Percentiles rank a stretch among this genome's conserved stretches.
These are phyloP conservation scores for Lodderomyces parapsilosis DNA, from an alignment of 1,139 yeast genomes.

Conservation along the genomic window DNA sequence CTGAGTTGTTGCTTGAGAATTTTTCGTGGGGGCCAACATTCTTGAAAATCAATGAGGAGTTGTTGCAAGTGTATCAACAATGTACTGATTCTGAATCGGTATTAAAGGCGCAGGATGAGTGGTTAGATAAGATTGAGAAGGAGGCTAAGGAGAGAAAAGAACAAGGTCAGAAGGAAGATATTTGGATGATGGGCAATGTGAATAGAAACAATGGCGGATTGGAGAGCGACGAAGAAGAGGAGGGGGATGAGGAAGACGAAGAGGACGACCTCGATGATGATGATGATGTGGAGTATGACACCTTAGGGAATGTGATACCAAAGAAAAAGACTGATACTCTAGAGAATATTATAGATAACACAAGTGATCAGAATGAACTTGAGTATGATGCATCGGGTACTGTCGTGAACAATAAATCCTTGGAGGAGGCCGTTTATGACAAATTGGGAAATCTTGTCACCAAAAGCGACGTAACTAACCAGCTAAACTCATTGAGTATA, in stretches of 20 bases:
- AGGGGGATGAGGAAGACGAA: slow-evolving; percentile 8
- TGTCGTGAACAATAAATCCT: slow-evolving; percentile 10
- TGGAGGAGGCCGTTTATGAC: slow-evolving; percentile 16
- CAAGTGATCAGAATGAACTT: slow-evolving; percentile 13
- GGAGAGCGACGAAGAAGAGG: slow-evolving; percentile 10
- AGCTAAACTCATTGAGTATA: background rate
- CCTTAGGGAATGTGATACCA: slow-evolving; percentile 16
- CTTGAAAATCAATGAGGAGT: slow-evolving; percentile 75
- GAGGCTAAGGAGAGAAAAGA: slow-evolving; percentile 68
- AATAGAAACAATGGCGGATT: slow-evolving; percentile 39
- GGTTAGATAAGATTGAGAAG: slow-evolving; percentile 66
- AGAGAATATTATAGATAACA: slow-evolving; percentile 12
- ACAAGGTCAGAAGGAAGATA: slow-evolving; percentile 53
- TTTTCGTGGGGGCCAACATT: slow-evolving; percentile 94
- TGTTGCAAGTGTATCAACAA: slow-evolving; percentile 67
- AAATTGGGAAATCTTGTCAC: slow-evolving; percentile 16
- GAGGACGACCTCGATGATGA: slow-evolving; percentile 10
- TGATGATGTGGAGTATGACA: slow-evolving; percentile 14
- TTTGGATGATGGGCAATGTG: slow-evolving; percentile 80
- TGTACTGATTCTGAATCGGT: slow-evolving; percentile 85
- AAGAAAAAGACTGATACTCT: slow-evolving; percentile 9
- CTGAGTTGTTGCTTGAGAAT: slow-evolving; percentile 66
- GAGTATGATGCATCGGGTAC: slow-evolving; percentile 17
- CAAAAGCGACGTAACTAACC: slow-evolving; percentile 6
- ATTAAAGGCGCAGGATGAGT: slow-evolving; percentile 67